phyloP scores from a whole-genome alignment of 768 basidiomycete genomes.

The Pseudohyphozyma bogoriensis region DNA sequence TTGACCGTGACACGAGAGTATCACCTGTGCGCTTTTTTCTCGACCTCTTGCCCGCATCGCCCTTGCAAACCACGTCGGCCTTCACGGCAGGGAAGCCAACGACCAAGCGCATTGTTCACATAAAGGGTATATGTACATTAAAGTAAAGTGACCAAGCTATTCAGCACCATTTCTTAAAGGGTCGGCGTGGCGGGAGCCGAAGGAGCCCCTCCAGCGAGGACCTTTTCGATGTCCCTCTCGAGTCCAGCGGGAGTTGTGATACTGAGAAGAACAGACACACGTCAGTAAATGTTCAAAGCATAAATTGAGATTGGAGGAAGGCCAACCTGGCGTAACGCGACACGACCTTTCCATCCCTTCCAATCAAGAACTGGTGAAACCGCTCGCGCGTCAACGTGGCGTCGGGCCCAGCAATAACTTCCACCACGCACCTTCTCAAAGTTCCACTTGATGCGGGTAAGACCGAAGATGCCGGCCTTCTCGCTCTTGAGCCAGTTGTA shows the following conservation, averaged over 20 bases:
- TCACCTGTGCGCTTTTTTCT: too few species aligned
- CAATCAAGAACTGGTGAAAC: neutral
- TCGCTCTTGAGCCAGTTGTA: conserved; percentile 75
- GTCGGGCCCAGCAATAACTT: neutral
- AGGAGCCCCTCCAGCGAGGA: conserved; percentile 39
- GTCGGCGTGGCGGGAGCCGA: neutral
- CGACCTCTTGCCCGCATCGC: too few species aligned
- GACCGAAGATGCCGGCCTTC: conserved; percentile 61
- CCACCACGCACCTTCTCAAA: conserved; percentile 60
- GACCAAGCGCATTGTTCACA: too few species aligned
- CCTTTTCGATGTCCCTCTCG: conserved; percentile 54
- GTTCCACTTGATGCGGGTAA: conserved; percentile 56
- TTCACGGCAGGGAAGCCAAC: too few species aligned
- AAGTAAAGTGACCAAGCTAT: too few species aligned
- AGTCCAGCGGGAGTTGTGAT: conserved; percentile 55
- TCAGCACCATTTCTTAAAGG: too few species aligned
- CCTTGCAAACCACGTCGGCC: too few species aligned
- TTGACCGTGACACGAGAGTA: too few species aligned
- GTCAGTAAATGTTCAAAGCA: neutral
- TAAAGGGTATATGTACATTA: too few species aligned
- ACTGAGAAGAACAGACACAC: conserved; percentile 53
- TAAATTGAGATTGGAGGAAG: neutral
- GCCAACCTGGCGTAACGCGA: too few species aligned
- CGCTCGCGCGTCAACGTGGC: neutral
- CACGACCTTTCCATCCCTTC: too few species aligned